Conservation (phyloP, 2,329 filamentous ascomycete species). For the Penicillium sp. region DNA sequence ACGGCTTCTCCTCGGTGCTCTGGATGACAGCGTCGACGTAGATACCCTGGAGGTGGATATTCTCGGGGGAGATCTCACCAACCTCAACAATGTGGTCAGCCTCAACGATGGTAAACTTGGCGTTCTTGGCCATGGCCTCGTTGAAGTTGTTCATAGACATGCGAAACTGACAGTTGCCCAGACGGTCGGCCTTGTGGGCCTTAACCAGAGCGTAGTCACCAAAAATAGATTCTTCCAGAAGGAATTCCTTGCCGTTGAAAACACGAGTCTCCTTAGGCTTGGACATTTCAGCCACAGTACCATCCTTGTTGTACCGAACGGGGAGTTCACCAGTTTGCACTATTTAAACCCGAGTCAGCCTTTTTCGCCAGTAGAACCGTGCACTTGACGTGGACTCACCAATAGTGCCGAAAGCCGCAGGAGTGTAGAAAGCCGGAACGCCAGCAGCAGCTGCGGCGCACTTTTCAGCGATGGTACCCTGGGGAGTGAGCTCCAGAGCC, state of each 20-base stretch:
- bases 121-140: constrained; percentile 77
- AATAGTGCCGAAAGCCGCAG: constrained; percentile 76
- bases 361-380: neutral
- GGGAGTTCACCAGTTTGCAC: constrained; percentile 53
- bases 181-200: constrained; percentile 72
- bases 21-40: constrained; percentile 80
- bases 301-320: constrained; percentile 83
- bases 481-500: constrained; percentile 83
- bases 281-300: constrained; percentile 69
- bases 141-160: constrained; percentile 74
- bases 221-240: constrained; percentile 74
- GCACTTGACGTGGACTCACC: constrained; percentile 14
- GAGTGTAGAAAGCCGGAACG: constrained; percentile 83
- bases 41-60: constrained; percentile 79
- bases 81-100: constrained; percentile 79
- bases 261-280: constrained; percentile 68
- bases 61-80: constrained; percentile 69
- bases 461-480: constrained; percentile 84
- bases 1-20: constrained; percentile 67
- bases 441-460: constrained; percentile 82
- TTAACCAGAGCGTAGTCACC: constrained; percentile 77
- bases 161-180: constrained; percentile 78
- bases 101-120: constrained; percentile 76
- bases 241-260: constrained; percentile 70
- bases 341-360: constrained; percentile 6